Conservation (phyloP, 768 basidiomycete genomes). For the Calocera viscosa region DNA sequence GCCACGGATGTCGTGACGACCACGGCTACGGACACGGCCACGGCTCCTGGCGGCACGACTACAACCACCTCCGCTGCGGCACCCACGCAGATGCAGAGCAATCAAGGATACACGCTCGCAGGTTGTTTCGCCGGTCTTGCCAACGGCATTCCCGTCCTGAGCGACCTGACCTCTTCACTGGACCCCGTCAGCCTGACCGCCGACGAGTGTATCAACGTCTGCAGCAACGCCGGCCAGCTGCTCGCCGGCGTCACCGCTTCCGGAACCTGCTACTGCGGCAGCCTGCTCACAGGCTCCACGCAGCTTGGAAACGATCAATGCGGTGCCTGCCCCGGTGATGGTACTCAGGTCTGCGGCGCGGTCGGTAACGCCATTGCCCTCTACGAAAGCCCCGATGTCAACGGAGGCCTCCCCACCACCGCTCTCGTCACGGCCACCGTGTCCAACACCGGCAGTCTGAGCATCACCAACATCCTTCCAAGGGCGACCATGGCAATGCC, state of each 20-base stretch:
- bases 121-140: not conserved
- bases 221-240: not conserved
- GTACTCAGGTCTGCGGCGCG: not conserved
- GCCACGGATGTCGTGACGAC: not conserved
- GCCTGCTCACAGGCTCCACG: not conserved
- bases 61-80: not conserved
- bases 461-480: not conserved
- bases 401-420: not conserved
- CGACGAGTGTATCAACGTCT: slow-evolving; percentile 5
- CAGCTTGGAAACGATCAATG: not conserved
- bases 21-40: not conserved
- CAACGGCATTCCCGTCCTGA: not conserved
- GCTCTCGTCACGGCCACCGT: not conserved
- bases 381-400: slow-evolving; percentile 2
- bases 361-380: slow-evolving; percentile 1
- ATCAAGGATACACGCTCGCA: not conserved
- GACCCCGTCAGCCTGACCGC: not conserved
- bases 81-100: not conserved
- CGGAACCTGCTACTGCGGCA: slow-evolving; percentile 2
- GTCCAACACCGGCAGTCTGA: not conserved
- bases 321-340: slow-evolving; percentile 3
- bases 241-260: not conserved
- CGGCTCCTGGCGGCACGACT: not conserved
- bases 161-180: not conserved
- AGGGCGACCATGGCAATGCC: not conserved